Percentiles rank a stretch among this genome's conserved stretches.
Conservation (phyloP, 768 basidiomycete genomes). For the Leccinum uliginosum region DNA sequence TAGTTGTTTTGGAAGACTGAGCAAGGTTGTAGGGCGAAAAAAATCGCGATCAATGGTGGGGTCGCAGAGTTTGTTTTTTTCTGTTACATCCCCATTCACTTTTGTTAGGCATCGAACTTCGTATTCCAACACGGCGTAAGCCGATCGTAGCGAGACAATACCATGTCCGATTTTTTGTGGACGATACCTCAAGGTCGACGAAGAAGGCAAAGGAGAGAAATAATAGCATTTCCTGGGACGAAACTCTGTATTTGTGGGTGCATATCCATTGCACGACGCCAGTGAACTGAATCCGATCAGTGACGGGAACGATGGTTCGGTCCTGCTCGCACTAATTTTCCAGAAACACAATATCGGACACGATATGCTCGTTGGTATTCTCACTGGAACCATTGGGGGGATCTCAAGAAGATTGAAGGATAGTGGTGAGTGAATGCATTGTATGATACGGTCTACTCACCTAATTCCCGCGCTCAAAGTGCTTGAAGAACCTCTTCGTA, state of each 20-base stretch:
- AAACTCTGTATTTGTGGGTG: conserved; percentile 16
- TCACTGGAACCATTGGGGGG: conserved; percentile 9
- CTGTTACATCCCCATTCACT: background rate
- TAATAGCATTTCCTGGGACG: conserved; percentile 7
- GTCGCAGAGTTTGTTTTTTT: background rate
- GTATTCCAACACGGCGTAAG: conserved; percentile 2
- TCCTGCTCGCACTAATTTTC: conserved; percentile 10
- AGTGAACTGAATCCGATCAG: conserved; percentile 3
- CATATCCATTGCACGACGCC: background rate
- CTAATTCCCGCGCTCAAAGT: conserved; percentile 1
- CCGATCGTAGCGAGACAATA: conserved; percentile 8
- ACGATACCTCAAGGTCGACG: conserved; percentile 12
- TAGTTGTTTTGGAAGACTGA: background rate
- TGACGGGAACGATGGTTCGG: conserved; percentile 11
- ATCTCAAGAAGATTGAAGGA: conserved; percentile 8
- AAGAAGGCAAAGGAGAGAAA: conserved; percentile 9
- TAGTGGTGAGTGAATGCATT: conserved; percentile 7
- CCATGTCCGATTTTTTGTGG: conserved; percentile 8
- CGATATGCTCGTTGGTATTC: conserved; percentile 8
- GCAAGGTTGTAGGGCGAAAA: conserved; percentile 3
- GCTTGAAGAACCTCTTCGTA: conserved; percentile 10
- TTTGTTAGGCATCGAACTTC: conserved; percentile 12
- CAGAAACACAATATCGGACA: conserved; percentile 7
- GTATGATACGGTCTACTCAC: background rate
- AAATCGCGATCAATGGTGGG: conserved; percentile 12